Conservation (phyloP, 768 basidiomycete species). For the Baorangia bicolor region DNA sequence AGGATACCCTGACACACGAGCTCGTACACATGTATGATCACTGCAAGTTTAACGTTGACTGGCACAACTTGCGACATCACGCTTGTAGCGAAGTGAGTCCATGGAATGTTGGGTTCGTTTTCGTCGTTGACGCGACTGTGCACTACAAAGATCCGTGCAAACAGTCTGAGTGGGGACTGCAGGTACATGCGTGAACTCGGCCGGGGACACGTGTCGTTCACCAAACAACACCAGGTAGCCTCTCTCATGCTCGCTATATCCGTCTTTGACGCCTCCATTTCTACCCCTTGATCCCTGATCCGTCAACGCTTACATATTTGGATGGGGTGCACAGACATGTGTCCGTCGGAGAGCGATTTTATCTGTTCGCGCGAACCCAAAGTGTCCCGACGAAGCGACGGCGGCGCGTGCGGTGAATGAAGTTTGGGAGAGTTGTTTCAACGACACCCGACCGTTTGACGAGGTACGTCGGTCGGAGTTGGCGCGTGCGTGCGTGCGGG, state of each 20-base stretch:
- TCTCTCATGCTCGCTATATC: conserved; percentile 11
- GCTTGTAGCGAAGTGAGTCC: conserved; percentile 91
- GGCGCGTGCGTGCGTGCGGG: not conserved
- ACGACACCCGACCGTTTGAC: conserved; percentile 94
- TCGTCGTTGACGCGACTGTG: not conserved
- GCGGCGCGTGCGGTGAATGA: conserved; percentile 93
- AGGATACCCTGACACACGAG: conserved; percentile 91
- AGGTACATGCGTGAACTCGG: conserved; percentile 78
- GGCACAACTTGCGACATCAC: conserved; percentile 87
- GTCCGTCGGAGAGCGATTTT: conserved; percentile 83
- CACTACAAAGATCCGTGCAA: conserved; percentile 82
- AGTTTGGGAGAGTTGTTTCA: conserved; percentile 96
- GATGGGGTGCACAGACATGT: conserved; percentile 58
- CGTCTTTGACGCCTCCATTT: conserved; percentile 8
- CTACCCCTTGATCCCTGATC: conserved; percentile 1
- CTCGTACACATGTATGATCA: conserved; percentile 96
- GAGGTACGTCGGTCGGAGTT: conserved; percentile 54
- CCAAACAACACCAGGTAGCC: conserved; percentile 90
- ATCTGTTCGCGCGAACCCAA: conserved; percentile 79
- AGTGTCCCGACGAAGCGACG: conserved; percentile 69
- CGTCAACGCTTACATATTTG: conserved; percentile 3
- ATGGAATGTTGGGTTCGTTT: not conserved
- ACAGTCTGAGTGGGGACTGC: conserved; percentile 93
- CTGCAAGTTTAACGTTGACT: conserved; percentile 91
- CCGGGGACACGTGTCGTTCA: conserved; percentile 74